Base-by-base conservation (phyloP, 2,329 filamentous ascomycete species). In the Paramyrothecium roridum region DNA sequence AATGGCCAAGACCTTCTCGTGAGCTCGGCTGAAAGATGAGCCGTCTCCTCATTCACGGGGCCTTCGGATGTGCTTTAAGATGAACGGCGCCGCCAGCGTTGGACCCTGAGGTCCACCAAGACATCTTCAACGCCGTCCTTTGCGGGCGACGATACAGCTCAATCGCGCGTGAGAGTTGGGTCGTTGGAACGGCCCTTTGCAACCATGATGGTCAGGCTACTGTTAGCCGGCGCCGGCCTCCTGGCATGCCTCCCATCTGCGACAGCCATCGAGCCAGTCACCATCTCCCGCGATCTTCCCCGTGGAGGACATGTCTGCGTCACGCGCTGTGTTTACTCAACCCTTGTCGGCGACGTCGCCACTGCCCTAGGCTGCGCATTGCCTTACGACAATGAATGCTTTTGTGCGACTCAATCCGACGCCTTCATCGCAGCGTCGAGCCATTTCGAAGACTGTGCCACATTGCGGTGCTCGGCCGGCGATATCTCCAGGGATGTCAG, bases 371-470 rank as follows among this genome's bases (percentile, higher is more conserved):
- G 60, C 20, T 67, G 65, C 45, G 65, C 45, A 20, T 8, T 43
- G 2, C 65, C 65, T 1, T 66, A 63, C 43, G 60, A 66, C 2
- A 67, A 67, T 33, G 57, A 59, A 30, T 67, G 65, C 23, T 67
- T 64, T 52, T 67, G 65, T 23, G 63, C 65, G 30, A 67, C 65
- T 0, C 61, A 52, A 2, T 37, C 57, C 11, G 61, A 50, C 1
- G 65, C 63, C 3, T 59, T 51, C 8, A 58, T 60, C 4, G 55
- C 58, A 17, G 65, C 65, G 1, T 61, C 53, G 48, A 33, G 21
- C 11, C 59, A 54, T 22, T 60, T 67, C 58, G 58, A 60, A 30
- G 63, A 57, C 37, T 67, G 65, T 21, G 59, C 58, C 10, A 57
- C 61, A 1, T 61, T 57, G 0, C 1, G 16, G 2, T 67, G 65